Conservation (phyloP, 352 stramenopile species). For the Globisporangium nunn region DNA sequence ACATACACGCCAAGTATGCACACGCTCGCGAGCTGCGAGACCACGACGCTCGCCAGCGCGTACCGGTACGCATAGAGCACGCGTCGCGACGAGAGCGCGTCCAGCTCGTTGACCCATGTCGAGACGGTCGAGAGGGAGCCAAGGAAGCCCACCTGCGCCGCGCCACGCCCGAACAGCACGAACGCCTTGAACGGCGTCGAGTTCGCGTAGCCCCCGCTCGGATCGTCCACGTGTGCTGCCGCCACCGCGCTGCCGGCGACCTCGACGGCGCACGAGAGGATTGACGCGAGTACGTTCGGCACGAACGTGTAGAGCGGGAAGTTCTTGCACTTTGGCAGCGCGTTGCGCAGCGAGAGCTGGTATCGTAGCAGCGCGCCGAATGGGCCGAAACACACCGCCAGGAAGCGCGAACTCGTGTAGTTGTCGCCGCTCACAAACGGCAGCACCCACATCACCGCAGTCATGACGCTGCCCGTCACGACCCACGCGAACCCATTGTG, state of each 20-base stretch:
- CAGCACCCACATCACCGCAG: constrained; percentile 33
- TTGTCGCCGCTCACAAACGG: constrained; percentile 38
- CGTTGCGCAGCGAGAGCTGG: constrained; percentile 50
- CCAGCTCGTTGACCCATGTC: constrained; percentile 57
- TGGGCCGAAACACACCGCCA: constrained; percentile 47
- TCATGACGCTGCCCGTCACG: constrained; percentile 14
- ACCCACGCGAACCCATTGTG: constrained; percentile 28
- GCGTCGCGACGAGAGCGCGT: constrained; percentile 35
- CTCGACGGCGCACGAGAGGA: constrained; percentile 35
- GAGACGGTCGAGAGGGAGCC: constrained; percentile 69
- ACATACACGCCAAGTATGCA: constrained; percentile 48
- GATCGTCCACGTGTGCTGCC: constrained; percentile 13
- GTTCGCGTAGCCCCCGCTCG: constrained; percentile 6
- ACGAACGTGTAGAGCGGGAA: constrained; percentile 63
- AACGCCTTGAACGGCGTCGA: constrained; percentile 25
- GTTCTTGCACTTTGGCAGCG: constrained; percentile 31
- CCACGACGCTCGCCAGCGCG: constrained; percentile 32
- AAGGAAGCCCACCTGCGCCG: constrained; percentile 40
- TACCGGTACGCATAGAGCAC: constrained; percentile 52
- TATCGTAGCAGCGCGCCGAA: constrained; percentile 53
- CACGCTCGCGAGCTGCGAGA: constrained; percentile 48
- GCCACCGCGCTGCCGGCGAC: constrained; percentile 29
- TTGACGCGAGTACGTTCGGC: constrained; percentile 49
- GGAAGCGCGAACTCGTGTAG: constrained; percentile 39
- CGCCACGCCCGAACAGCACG: constrained; percentile 37